Evolutionary conservation across 2,329 filamentous ascomycete species (phyloP).

Genomic region (Stenocarpella maydis): DNA sequence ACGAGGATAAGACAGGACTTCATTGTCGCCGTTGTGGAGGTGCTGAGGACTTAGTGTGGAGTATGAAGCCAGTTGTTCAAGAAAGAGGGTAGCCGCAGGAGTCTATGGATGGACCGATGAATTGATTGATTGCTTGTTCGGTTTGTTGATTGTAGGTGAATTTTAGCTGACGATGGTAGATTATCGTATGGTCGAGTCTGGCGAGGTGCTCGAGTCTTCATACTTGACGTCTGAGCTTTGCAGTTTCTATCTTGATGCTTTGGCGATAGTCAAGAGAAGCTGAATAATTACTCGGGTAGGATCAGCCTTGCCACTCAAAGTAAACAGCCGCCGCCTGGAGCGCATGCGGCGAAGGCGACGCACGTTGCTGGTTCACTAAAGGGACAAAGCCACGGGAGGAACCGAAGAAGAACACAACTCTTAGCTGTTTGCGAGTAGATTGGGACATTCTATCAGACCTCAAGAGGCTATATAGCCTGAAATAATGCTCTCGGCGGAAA

Average conservation of each 20-base stretch:
- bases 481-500: not conserved
- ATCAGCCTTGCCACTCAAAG: conserved; percentile 14
- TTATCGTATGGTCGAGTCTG: accelerated
- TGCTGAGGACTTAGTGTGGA: not conserved
- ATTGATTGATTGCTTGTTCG: not conserved
- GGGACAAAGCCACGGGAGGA: not conserved
- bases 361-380: not conserved
- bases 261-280: not conserved
- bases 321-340: conserved; percentile 5
- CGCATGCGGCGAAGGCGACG: not conserved
- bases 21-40: not conserved
- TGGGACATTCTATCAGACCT: not conserved
- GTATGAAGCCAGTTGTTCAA: not conserved
- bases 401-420: no score
- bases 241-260: not conserved
- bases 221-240: not conserved
- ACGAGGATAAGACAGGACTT: conserved; percentile 3
- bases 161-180: not conserved
- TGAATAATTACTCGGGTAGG: not conserved
- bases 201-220: not conserved
- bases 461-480: not conserved
- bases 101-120: not conserved
- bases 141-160: not conserved
- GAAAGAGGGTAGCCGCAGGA: not conserved
- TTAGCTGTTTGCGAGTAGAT: not conserved